Conservation (phyloP, 495 filamentous ascomycete species). For the Tuber brumale region DNA sequence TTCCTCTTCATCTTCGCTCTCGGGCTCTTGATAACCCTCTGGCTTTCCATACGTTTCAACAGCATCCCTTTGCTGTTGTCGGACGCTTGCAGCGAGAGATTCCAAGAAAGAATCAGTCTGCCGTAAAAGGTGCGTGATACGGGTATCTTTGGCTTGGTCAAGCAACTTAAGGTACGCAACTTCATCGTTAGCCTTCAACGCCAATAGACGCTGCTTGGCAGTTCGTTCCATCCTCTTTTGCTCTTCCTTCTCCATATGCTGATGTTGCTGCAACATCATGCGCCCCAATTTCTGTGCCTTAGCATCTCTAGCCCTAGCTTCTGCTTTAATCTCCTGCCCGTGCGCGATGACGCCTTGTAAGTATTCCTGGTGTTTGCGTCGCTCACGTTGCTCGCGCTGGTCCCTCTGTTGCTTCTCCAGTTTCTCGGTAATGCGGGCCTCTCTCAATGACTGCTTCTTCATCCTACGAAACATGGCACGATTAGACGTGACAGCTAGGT, state of each 20-base stretch:
- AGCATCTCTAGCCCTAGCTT: constrained; percentile 46
- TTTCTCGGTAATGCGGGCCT: constrained; percentile 95
- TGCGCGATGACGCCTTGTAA: constrained; percentile 66
- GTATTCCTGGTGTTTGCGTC: constrained; percentile 91
- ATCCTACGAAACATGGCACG: constrained; percentile 79
- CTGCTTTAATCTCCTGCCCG: constrained; percentile 58
- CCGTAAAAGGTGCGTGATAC: constrained; percentile 91
- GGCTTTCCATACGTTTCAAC: constrained; percentile 66
- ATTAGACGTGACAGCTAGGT: constrained; percentile 91
- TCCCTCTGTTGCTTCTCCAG: constrained; percentile 97
- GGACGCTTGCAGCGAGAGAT: constrained; percentile 87
- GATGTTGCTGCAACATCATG: constrained; percentile 78
- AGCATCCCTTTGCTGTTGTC: constrained; percentile 78
- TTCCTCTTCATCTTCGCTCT: constrained; percentile 64
- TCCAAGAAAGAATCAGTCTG: constrained; percentile 96
- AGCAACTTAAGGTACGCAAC: constrained; percentile 95
- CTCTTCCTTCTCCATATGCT: constrained; percentile 97
- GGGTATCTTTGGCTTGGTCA: constrained; percentile 96
- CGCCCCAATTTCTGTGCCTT: constrained; percentile 80
- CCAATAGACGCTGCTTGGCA: constrained; percentile 97
- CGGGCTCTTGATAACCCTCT: constrained; percentile 55
- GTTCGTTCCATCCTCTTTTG: constrained; percentile 95
- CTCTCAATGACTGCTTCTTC: constrained; percentile 94
- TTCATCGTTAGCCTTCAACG: constrained; percentile 96
- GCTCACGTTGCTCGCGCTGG: constrained; percentile 84